Evolutionary conservation across 1,139 yeast species (phyloP).

Genomic region (Candida sp.): DNA sequence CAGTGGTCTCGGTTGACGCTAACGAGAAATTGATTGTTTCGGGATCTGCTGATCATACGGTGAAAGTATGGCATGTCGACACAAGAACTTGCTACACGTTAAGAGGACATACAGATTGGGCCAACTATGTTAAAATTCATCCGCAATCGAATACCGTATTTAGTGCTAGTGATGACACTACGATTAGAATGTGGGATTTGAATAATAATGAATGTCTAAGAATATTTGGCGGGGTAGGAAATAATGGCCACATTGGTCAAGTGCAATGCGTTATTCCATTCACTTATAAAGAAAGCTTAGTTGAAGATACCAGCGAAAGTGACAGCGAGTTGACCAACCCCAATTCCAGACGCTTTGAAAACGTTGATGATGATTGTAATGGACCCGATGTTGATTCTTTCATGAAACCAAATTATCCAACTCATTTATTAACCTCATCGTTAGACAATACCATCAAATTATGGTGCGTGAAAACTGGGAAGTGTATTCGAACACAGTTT

Average conservation of each 20-base stretch:
- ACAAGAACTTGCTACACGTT: slow-evolving; percentile 88
- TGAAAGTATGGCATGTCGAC: slow-evolving; percentile 96
- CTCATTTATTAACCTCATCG: slow-evolving; percentile 83
- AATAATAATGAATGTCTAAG: slow-evolving; percentile 73
- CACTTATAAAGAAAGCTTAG: slow-evolving; percentile 53
- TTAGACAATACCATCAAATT: slow-evolving; percentile 90
- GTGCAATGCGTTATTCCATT: slow-evolving; percentile 89
- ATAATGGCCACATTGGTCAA: slow-evolving; percentile 77
- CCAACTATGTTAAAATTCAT: slow-evolving; percentile 85
- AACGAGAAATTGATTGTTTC: slow-evolving; percentile 81
- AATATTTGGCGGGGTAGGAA: slow-evolving; percentile 71
- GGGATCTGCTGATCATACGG: slow-evolving; percentile 89
- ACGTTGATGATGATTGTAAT: slow-evolving; percentile 1
- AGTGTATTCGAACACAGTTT: slow-evolving; percentile 87
- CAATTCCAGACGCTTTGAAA: neutral
- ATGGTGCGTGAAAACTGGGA: slow-evolving; percentile 87
- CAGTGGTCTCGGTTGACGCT: slow-evolving; percentile 79
- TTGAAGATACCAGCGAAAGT: slow-evolving; percentile 34
- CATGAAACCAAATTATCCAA: slow-evolving; percentile 46
- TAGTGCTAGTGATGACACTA: slow-evolving; percentile 88
- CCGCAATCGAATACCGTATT: slow-evolving; percentile 74
- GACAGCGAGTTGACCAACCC: slow-evolving; percentile 16
- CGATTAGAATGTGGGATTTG: slow-evolving; percentile 94
- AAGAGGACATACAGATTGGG: slow-evolving; percentile 93
- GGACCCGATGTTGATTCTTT: neutral